Evolutionary conservation across 1,139 yeast genomes (phyloP), one percentile per base, ranked within the genome.

Genomic region (Meyerozyma elateridarum): DNA sequence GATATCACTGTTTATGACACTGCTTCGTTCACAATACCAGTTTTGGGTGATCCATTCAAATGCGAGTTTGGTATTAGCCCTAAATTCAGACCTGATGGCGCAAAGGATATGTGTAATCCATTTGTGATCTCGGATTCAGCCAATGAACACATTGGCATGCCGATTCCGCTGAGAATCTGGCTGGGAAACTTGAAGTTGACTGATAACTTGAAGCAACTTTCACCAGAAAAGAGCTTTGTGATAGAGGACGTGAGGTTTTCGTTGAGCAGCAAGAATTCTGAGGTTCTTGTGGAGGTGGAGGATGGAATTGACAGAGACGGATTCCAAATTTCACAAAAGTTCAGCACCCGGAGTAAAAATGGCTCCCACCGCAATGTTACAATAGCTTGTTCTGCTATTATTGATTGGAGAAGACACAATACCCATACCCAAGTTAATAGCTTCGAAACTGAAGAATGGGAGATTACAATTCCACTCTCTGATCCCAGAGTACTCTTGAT

Each of bases 401-500:
- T 68, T 12, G 44, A 46, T 15, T 73, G 75, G 72, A 56, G 44
- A 33, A 44, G 78, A 27, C 29, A 36, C 3, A 45, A 36, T 1
- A 38, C 31, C 3, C 27, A 43, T 1, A 44, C 41, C 3, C 33
- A 31, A 1, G 31, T 47, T 2, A 64, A 64, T 36, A 45, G 34
- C 4, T 68, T 45, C 32, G 42, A 39, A 3, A 56, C 62, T 9
- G 57, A 52, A 6, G 59, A 67, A 17, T 67, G 73, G 71, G 74
- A 70, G 29, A 56, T 79, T 6, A 58, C 67, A 1, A 51, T 84
- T 9, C 85, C 89, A 2, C 61, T 79, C 28, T 67, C 78, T 29
- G 91, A 82, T 46, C 93, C 93, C 2, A 56, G 93, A 30, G 79
- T 80, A 0, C 54, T 83, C 21, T 63, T 79, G 4, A 46, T 64